phyloP scores from a whole-genome alignment of 1,284 basidiomycete species.

The Phenoliferia sp. region DNA sequence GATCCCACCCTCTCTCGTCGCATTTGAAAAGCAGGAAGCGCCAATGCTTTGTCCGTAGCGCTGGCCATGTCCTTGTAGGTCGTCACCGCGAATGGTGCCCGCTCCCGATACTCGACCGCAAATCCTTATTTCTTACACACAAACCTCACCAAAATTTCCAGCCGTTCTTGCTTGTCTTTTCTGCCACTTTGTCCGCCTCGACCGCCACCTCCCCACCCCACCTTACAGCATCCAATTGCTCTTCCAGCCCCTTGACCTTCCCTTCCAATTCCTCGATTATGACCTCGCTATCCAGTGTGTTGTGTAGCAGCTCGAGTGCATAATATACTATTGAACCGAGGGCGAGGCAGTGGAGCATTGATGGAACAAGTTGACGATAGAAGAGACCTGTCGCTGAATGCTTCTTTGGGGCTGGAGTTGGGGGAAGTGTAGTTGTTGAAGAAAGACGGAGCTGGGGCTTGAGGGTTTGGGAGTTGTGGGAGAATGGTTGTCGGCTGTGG shows the following conservation, averaged over 20 bases:
- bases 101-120: no score
- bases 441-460: not conserved
- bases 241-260: constrained; percentile 12
- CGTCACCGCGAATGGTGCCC: no score
- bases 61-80: no score
- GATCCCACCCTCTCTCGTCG: no score
- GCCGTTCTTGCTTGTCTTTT: constrained; percentile 8
- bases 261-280: constrained; percentile 6
- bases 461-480: no score
- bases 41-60: no score
- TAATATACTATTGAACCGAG: constrained; percentile 30
- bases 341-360: constrained; percentile 30
- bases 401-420: not conserved
- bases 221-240: not conserved
- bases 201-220: not conserved
- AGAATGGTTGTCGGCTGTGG: no score
- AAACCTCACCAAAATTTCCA: constrained; percentile 27
- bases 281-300: constrained; percentile 18
- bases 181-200: not conserved
- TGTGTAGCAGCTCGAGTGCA: constrained; percentile 21
- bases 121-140: no score
- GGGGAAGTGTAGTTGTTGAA: not conserved
- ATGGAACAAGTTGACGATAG: constrained; percentile 27
- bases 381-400: constrained; percentile 16
- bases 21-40: no score